These are phyloP conservation scores for Pythium rhizo-oryzae DNA, from an alignment of 352 stramenopile species.

Conservation along the genomic window DNA sequence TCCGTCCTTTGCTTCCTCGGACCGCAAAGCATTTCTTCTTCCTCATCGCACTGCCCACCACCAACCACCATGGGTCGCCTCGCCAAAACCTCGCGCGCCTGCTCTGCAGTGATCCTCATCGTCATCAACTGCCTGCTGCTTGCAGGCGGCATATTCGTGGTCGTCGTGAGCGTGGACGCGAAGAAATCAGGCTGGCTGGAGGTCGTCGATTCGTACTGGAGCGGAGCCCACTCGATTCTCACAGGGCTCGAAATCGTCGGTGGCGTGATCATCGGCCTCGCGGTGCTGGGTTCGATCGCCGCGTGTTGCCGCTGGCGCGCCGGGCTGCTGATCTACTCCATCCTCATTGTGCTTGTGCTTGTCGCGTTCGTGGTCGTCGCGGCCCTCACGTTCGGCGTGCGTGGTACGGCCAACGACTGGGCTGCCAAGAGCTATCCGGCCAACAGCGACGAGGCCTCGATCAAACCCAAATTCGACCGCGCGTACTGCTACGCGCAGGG, in stretches of 20 bases:
- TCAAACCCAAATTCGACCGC: constrained; percentile 69
- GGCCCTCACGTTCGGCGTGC: constrained; percentile 47
- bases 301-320: constrained; percentile 60
- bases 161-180: constrained; percentile 54
- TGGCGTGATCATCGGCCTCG: constrained; percentile 56
- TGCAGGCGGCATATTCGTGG: constrained; percentile 54
- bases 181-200: constrained; percentile 55
- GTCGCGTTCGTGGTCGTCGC: constrained; percentile 53
- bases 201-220: constrained; percentile 63
- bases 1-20: too few relatives aligned
- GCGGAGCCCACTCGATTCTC: constrained; percentile 45
- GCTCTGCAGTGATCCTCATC: constrained; percentile 49
- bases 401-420: constrained; percentile 52
- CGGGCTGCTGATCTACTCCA: constrained; percentile 59
- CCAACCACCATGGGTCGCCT: constrained; percentile 24
- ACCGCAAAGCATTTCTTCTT: background rate
- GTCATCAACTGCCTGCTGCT: constrained; percentile 65
- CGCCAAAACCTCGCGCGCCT: constrained; percentile 17
- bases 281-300: constrained; percentile 56
- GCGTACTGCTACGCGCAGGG: constrained; percentile 77
- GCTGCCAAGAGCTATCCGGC: constrained; percentile 48
- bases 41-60: background rate
- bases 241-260: constrained; percentile 56
- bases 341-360: constrained; percentile 53
- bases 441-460: constrained; percentile 40